Evolutionary conservation across 208 protist genomes (phyloP).

Genomic region (Trichomonas gallinae): DNA sequence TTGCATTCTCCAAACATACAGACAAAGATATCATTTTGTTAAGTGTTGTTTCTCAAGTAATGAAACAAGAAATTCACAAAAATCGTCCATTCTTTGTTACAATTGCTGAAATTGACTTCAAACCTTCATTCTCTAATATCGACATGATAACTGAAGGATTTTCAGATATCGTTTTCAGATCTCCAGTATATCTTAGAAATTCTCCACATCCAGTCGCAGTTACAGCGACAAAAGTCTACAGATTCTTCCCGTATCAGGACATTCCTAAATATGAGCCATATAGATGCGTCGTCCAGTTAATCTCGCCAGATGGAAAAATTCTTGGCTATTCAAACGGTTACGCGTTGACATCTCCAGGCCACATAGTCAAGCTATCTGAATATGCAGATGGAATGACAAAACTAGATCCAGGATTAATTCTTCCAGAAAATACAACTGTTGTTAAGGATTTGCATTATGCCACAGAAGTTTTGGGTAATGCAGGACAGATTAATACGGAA

Average conservation of each 20-base stretch:
- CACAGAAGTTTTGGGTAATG: no score
- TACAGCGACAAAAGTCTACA: background rate
- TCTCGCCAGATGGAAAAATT: background rate
- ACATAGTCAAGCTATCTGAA: background rate
- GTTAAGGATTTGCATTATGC: no score
- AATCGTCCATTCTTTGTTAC: background rate
- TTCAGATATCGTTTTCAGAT: background rate
- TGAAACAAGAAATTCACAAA: background rate
- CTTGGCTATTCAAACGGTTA: background rate
- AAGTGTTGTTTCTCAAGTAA: background rate
- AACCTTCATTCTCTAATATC: background rate
- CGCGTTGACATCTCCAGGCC: background rate
- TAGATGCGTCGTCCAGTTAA: background rate
- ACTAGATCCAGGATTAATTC: background rate
- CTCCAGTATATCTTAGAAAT: background rate
- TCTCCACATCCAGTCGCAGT: background rate
- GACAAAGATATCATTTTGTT: background rate
- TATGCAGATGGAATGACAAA: background rate
- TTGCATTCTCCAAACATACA: background rate
- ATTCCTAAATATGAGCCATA: background rate
- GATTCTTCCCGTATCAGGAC: background rate
- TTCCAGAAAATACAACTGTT: no score
- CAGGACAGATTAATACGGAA: no score
- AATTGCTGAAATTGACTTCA: background rate
- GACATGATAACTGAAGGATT: background rate